Conservation (phyloP, 148 eudicot genomes). For the Rhododendron ferrugineum region DNA sequence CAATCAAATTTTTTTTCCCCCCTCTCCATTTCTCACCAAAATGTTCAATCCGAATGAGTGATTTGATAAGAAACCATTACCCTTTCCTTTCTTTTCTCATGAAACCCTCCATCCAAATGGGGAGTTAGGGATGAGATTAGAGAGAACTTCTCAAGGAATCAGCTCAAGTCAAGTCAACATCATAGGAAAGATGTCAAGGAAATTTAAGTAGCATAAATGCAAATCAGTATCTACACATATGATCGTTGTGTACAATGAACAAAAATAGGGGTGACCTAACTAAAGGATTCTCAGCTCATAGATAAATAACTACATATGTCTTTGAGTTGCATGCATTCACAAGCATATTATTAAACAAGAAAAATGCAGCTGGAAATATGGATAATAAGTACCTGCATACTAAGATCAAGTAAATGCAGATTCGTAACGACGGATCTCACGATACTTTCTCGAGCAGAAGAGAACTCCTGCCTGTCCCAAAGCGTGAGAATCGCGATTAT, state of each 20-base stretch:
- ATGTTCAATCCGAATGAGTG: too few species aligned
- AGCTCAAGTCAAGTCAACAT: not conserved
- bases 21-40: too few species aligned
- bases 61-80: too few species aligned
- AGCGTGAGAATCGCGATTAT: conserved; percentile 87
- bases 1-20: too few species aligned
- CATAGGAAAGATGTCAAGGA: not conserved
- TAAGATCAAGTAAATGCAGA: conserved; percentile 92
- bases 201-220: not conserved
- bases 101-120: too few species aligned
- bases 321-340: not conserved
- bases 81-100: too few species aligned
- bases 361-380: not conserved
- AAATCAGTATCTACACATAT: not conserved
- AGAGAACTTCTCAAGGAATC: not conserved
- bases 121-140: not conserved
- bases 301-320: not conserved
- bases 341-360: not conserved
- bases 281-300: not conserved
- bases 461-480: conserved; percentile 99
- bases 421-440: conserved; percentile 95
- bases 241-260: not conserved
- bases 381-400: conserved; percentile 69
- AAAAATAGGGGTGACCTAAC: not conserved
- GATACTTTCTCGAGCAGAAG: conserved; percentile 92